Base-by-base conservation (phyloP, 2,329 filamentous ascomycete genomes). In the Colletotrichum tropicicola region DNA sequence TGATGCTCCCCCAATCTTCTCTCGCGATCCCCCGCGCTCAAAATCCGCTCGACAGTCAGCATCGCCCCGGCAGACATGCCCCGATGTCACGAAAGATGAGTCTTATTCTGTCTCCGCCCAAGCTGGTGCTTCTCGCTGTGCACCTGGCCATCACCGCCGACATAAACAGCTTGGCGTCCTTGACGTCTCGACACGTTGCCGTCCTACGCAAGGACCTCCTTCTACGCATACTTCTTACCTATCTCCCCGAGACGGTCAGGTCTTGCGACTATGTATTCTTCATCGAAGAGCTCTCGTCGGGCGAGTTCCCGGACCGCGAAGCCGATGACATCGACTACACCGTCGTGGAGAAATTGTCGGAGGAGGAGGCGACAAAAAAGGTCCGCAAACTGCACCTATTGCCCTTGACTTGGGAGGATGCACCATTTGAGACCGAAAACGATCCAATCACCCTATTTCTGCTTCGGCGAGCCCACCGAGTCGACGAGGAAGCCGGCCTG, bases 201-300 rank as follows among this genome's bases (percentile, higher is more conserved):
- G 83, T 89, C 37, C 81, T 96, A 58, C 82, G 85, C 27, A 84
- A 86, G 45, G 87, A 91, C 60, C 79, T 93, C 13, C 74, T 92
- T 23, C 82, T 96, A 62, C 89, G 91, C 45, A 89, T 96, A 56
- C 79, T 97, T 21, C 84, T 97, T 47, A 92, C 90, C 19, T 92
- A 91, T 73, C 83, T 97, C 1, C 93, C 93, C 25, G 92, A 95
- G 76, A 90, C 86, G 44, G 73, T 88, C 5, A 85, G 86, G 5
- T 88, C 92, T 5, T 78, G 77, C n/a, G 74, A 81, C 47, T 94
- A 94, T 73, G 80, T 87, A 17, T 79, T 80, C 13, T 85, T 92
- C 54, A 73, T 94, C 17, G 77, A 85, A 70, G 83, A 88, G 55
- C 78, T 94, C 65, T 82, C 80, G 41, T 78, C 79, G 5, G 81